These are phyloP conservation scores for Dryadomyces sulphureus DNA, from an alignment of 2,329 filamentous ascomycete species.

Conservation along the genomic window DNA sequence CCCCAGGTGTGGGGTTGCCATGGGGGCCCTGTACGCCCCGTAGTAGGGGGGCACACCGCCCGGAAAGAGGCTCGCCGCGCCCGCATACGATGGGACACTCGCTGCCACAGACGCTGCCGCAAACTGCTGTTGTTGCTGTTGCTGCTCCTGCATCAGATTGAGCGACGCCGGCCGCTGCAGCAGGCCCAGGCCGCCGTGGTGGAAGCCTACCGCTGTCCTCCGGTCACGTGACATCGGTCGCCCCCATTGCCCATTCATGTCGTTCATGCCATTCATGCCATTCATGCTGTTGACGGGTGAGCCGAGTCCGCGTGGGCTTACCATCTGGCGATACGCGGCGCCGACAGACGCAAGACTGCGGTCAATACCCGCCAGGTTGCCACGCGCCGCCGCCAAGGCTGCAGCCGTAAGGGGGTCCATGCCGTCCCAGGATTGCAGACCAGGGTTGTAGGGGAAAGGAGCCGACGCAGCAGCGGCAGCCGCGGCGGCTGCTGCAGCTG, in stretches of 20 bases:
- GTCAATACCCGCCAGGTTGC: slow-evolving; percentile 19
- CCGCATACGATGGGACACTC: background rate
- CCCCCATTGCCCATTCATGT: background rate
- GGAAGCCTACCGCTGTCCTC: no score
- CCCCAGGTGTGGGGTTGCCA: slow-evolving; percentile 16
- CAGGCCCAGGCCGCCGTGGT: no score
- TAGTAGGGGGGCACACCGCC: slow-evolving; percentile 15
- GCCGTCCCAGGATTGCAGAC: slow-evolving; percentile 28
- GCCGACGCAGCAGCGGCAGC: background rate
- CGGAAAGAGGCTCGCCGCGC: background rate
- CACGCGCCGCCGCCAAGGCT: slow-evolving; percentile 9
- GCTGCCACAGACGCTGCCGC: background rate
- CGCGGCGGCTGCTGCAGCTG: no score
- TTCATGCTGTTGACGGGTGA: slow-evolving; percentile 3
- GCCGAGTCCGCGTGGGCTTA: slow-evolving; percentile 14
- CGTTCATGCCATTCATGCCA: background rate
- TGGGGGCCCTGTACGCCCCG: slow-evolving; percentile 21
- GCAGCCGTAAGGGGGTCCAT: background rate
- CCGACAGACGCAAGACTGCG: slow-evolving; percentile 21
- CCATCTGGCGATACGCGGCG: slow-evolving; percentile 17
- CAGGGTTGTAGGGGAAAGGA: slow-evolving; percentile 30
- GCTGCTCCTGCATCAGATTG: slow-evolving; percentile 4
- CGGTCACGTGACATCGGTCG: no score
- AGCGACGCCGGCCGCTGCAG: slow-evolving; percentile 3
- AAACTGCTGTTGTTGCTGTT: background rate